Evolutionary conservation across 164 flowering plant genomes (phyloP).

Genomic region (Kingdonia uniflora): DNA sequence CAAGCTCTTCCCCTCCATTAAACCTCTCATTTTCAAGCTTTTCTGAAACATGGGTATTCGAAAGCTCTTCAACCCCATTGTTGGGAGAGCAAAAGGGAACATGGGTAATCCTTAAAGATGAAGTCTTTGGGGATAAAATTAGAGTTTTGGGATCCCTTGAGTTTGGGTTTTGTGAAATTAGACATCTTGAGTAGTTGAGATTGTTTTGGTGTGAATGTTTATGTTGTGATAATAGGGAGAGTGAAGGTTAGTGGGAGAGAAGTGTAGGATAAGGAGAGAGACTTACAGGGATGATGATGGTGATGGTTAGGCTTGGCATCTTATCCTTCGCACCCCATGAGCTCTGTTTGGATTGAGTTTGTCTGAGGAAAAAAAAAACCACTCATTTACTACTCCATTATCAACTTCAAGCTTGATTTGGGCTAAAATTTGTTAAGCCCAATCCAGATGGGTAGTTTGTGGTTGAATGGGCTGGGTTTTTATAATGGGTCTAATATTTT

Average conservation of each 20-base stretch:
- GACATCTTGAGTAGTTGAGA: not conserved
- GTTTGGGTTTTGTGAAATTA: constrained; percentile 9
- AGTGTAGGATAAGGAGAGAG: constrained; percentile 8
- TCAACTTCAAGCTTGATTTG: no score
- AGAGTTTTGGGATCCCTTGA: constrained; percentile 7
- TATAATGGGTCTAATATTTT: no score
- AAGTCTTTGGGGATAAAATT: constrained; percentile 7
- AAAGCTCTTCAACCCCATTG: constrained; percentile 24
- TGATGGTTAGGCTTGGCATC: constrained; percentile 20
- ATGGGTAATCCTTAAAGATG: constrained; percentile 23
- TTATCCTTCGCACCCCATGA: constrained; percentile 17
- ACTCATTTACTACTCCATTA: no score
- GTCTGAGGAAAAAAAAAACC: no score
- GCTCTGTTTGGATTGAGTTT: not conserved
- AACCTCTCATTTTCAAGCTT: constrained; percentile 18
- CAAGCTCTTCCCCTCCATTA: constrained; percentile 44
- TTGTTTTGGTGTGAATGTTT: constrained; percentile 1
- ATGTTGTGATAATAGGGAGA: not conserved
- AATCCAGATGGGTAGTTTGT: no score
- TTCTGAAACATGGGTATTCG: constrained; percentile 26
- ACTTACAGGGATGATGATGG: constrained; percentile 14
- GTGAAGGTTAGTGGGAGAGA: constrained; percentile 3
- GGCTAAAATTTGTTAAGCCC: no score
- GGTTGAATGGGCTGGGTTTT: no score
- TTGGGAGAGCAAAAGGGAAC: constrained; percentile 29